Percentiles rank a stretch among this genome's conserved stretches.
phyloP scores from a whole-genome alignment of 2,329 filamentous ascomycete species.

The Colletotrichum orbiculare region DNA sequence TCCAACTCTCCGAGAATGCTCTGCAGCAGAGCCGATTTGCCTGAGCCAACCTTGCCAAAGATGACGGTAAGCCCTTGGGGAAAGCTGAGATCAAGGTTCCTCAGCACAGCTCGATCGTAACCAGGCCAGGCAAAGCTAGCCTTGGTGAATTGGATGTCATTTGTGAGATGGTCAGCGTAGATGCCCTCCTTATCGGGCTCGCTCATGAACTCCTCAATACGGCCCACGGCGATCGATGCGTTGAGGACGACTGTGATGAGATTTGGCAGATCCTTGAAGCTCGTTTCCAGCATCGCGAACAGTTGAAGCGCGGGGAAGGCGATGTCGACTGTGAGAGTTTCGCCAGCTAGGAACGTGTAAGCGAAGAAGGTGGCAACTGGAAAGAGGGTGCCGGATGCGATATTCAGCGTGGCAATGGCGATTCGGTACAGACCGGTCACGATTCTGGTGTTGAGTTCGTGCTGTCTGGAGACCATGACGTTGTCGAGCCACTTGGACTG shows the following conservation, averaged over 20 bases:
- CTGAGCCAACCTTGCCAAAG: constrained; percentile 69
- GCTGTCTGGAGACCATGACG: constrained; percentile 75
- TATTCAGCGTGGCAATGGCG: constrained; percentile 75
- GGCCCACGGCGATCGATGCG: constrained; percentile 81
- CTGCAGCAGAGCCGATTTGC: constrained; percentile 70
- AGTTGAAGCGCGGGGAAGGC: constrained; percentile 89
- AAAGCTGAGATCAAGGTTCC: constrained; percentile 58
- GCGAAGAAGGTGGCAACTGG: constrained; percentile 85
- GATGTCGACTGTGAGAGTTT: constrained; percentile 79
- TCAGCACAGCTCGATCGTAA: constrained; percentile 62
- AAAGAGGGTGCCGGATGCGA: constrained; percentile 78
- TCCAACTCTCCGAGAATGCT: constrained; percentile 74
- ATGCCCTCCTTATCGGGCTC: constrained; percentile 79
- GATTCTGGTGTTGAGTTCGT: constrained; percentile 74
- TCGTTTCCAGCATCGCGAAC: constrained; percentile 79
- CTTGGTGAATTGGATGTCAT: constrained; percentile 65
- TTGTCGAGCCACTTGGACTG: constrained; percentile 78
- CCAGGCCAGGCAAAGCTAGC: constrained; percentile 87
- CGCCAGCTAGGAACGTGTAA: constrained; percentile 78
- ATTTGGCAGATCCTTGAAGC: constrained; percentile 78
- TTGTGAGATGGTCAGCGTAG: constrained; percentile 48
- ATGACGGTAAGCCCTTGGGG: constrained; percentile 64
- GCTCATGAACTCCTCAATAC: constrained; percentile 87
- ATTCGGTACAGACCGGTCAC: constrained; percentile 71
- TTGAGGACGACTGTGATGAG: constrained; percentile 83